phyloP scores from a whole-genome alignment of 2,329 filamentous ascomycete genomes.

The Beauveria brongniartii region DNA sequence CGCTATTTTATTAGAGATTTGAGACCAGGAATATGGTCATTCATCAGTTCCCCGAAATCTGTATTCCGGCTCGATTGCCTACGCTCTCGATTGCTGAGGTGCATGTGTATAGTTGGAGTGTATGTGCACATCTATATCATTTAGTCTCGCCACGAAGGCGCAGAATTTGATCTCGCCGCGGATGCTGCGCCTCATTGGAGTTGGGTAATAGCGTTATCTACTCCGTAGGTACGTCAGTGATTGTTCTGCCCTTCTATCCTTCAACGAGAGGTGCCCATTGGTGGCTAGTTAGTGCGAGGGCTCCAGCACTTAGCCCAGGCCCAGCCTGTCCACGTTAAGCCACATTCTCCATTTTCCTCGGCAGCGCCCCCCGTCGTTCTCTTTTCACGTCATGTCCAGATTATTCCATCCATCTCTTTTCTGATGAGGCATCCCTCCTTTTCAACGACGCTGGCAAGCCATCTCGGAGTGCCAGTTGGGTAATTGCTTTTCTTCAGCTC shows the following conservation, averaged over 20 bases:
- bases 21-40: no score
- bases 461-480: background rate
- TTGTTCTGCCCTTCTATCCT: background rate
- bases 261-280: background rate
- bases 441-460: background rate
- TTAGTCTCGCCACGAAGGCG: background rate
- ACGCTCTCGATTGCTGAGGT: no score
- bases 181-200: background rate
- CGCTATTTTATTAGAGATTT: no score
- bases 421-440: background rate
- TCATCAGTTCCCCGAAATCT: no score
- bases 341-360: slow-evolving; percentile 1
- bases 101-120: background rate
- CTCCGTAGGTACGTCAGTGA: background rate
- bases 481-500: background rate
- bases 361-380: background rate
- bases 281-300: background rate
- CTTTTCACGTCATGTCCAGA: background rate
- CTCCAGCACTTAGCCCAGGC: background rate
- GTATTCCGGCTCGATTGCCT: no score
- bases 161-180: background rate
- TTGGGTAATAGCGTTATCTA: background rate
- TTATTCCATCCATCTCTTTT: background rate
- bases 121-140: background rate
- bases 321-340: background rate